Conservation (phyloP, 768 basidiomycete species). For the Hebeloma cylindrosporum region DNA sequence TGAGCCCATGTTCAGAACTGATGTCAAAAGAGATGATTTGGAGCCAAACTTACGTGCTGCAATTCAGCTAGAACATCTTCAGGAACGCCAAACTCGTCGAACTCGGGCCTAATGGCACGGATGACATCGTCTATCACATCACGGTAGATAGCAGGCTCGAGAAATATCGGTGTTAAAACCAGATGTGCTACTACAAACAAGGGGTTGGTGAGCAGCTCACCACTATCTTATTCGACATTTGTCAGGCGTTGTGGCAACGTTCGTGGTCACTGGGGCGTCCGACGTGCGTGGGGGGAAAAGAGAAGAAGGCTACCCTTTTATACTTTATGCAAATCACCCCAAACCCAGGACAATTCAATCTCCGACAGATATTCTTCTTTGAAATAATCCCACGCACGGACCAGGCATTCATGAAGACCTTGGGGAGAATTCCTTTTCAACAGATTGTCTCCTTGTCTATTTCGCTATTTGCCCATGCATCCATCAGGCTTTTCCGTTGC, state of each 20-base stretch:
- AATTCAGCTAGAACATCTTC: conserved; percentile 88
- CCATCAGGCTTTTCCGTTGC: no score
- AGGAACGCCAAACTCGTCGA: conserved; percentile 94
- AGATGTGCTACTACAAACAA: conserved; percentile 54
- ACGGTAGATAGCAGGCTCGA: conserved; percentile 91
- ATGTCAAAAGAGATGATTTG: conserved; percentile 15
- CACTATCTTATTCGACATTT: conserved; percentile 98
- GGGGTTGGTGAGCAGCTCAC: conserved; percentile 79
- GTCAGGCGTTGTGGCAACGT: conserved; percentile 34
- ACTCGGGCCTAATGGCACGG: conserved; percentile 81
- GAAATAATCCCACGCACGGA: conserved; percentile 43
- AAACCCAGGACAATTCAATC: conserved; percentile 45
- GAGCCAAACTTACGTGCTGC: conserved; percentile 69
- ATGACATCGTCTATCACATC: conserved; percentile 97
- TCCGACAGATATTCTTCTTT: conserved; percentile 36
- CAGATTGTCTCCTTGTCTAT: no score
- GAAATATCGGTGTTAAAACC: conserved; percentile 52
- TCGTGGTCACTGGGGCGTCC: conserved; percentile 37
- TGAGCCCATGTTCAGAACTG: conserved; percentile 34
- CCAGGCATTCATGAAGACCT: no score
- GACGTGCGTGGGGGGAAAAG: conserved; percentile 41
- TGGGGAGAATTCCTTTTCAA: no score
- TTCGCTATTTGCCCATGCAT: no score
- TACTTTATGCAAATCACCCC: conserved; percentile 45
- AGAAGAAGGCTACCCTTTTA: conserved; percentile 46